Conservation (phyloP, 208 protist species). For the Trichomonas tenax region DNA sequence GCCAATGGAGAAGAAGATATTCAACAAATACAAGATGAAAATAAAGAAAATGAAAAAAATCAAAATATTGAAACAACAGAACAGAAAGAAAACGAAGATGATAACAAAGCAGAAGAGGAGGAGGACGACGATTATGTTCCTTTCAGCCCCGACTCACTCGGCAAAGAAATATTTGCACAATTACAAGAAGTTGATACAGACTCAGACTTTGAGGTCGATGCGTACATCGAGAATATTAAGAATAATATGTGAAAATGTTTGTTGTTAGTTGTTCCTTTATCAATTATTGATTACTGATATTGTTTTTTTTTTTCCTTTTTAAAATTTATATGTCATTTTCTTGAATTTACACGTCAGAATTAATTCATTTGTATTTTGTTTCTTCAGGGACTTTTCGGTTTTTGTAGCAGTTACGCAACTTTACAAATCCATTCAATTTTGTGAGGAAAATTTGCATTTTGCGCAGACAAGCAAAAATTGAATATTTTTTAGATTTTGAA, state of each 20-base stretch:
- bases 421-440: too few species aligned
- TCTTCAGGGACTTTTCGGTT: too few species aligned
- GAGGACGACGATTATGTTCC: background rate
- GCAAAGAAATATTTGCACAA: background rate
- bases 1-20: background rate
- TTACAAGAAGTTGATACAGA: background rate
- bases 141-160: background rate
- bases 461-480: too few species aligned
- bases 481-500: too few species aligned
- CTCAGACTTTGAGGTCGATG: background rate
- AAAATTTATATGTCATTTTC: background rate
- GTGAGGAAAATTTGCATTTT: too few species aligned
- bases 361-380: too few species aligned
- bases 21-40: background rate
- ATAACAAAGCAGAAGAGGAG: background rate
- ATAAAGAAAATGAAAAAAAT: background rate
- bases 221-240: background rate
- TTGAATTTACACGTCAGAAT: background rate
- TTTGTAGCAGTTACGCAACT: too few species aligned
- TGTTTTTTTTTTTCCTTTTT: too few species aligned
- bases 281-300: too few species aligned
- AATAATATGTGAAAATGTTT: background rate
- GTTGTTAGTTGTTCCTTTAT: background rate
- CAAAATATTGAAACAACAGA: background rate
- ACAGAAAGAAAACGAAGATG: background rate